phyloP scores from a whole-genome alignment of 495 filamentous ascomycete species.

The Bryoglossum gracile region DNA sequence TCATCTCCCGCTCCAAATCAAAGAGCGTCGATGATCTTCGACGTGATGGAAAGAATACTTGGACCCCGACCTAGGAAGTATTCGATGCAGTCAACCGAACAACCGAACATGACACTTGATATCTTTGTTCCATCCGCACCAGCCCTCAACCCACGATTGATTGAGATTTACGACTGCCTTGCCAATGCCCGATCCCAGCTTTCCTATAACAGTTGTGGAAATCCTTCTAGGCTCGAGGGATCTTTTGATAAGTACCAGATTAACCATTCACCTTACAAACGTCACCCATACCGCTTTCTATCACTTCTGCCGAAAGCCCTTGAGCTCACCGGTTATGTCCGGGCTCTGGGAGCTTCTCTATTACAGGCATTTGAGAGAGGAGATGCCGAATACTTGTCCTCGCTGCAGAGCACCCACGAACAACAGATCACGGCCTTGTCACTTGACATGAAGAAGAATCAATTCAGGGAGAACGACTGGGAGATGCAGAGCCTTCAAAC shows the following conservation, averaged over 20 bases:
- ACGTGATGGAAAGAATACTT: background rate
- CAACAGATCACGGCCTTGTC: background rate
- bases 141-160: background rate
- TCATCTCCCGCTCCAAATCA: background rate
- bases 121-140: background rate
- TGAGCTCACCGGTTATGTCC: too few relatives aligned
- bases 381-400: constrained; percentile 1
- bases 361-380: constrained; percentile 5
- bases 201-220: too few relatives aligned
- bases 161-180: background rate
- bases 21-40: background rate
- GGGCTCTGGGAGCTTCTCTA: too few relatives aligned
- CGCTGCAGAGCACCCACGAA: background rate
- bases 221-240: too few relatives aligned
- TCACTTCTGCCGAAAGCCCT: too few relatives aligned
- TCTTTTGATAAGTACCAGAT: too few relatives aligned
- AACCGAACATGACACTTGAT: too few relatives aligned
- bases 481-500: background rate
- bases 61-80: background rate
- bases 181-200: background rate
- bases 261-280: too few relatives aligned
- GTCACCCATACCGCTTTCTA: too few relatives aligned
- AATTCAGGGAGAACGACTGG: background rate
- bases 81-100: background rate
- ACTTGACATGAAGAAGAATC: background rate